phyloP scores from a whole-genome alignment of 2,329 filamentous ascomycete species.

The Scolecobasidium constrictum region DNA sequence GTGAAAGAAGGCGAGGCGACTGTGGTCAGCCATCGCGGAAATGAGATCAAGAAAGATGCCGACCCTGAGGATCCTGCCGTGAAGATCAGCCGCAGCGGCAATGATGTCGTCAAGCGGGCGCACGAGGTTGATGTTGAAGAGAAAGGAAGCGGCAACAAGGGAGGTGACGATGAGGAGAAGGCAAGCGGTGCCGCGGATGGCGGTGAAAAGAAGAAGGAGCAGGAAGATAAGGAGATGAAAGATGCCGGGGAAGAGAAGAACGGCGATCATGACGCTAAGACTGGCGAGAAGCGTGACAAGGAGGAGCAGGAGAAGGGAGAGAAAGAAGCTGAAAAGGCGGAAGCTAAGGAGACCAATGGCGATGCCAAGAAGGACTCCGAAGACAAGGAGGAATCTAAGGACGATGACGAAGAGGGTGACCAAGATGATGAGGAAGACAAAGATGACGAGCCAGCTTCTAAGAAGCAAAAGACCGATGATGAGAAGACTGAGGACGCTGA shows the following conservation, averaged over 20 bases:
- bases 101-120: constrained; percentile 54
- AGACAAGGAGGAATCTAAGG: constrained; percentile 13
- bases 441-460: constrained; percentile 9
- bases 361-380: constrained; percentile 13
- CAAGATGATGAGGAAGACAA: constrained; percentile 12
- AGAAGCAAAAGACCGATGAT: constrained; percentile 4
- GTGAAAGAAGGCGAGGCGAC: constrained; percentile 48
- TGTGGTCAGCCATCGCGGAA: constrained; percentile 51
- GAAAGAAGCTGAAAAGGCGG: constrained; percentile 11
- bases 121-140: constrained; percentile 48
- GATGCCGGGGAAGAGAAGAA: constrained; percentile 19
- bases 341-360: constrained; percentile 15
- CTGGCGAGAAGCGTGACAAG: constrained; percentile 14
- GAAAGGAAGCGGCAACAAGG: constrained; percentile 17
- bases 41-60: constrained; percentile 54
- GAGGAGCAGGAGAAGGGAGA: constrained; percentile 15
- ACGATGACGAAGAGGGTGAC: constrained; percentile 8
- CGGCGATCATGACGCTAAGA: constrained; percentile 13
- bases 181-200: constrained; percentile 18
- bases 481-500: constrained; percentile 5
- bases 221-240: constrained; percentile 13
- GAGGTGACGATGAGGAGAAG: constrained; percentile 35
- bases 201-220: constrained; percentile 14
- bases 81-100: constrained; percentile 46
- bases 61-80: constrained; percentile 51